These are phyloP conservation scores for Backusella morwellensis DNA, from an alignment of 192 early-diverging fungal genomes.

Conservation along the genomic window DNA sequence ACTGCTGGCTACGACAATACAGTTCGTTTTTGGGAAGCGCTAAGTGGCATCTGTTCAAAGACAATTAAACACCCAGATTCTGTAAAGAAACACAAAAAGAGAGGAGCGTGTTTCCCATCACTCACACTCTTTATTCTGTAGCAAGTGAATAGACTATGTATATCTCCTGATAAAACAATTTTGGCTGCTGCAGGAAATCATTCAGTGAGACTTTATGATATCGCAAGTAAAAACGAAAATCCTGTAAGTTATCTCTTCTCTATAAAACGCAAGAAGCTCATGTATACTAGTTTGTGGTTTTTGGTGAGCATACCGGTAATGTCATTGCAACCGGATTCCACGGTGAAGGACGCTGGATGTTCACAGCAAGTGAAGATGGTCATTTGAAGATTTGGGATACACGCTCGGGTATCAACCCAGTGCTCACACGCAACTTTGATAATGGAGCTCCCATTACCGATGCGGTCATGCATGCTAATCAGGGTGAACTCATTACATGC, in stretches of 20 bases:
- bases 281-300: constrained; percentile 41
- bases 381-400: constrained; percentile 83
- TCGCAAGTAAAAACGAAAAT: constrained; percentile 74
- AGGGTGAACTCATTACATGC: constrained; percentile 81
- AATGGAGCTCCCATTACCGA: constrained; percentile 59
- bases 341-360: constrained; percentile 75
- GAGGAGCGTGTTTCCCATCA: neutral
- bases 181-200: constrained; percentile 87
- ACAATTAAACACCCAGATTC: constrained; percentile 82
- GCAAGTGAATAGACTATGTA: constrained; percentile 86
- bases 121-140: constrained; percentile 21
- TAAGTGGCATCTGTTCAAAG: constrained; percentile 60
- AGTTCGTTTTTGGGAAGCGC: constrained; percentile 74
- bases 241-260: constrained; percentile 45
- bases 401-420: constrained; percentile 44
- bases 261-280: neutral
- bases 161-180: constrained; percentile 86
- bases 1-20: constrained; percentile 81
- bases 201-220: constrained; percentile 79
- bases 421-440: constrained; percentile 54
- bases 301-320: constrained; percentile 61
- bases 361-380: constrained; percentile 73
- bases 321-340: constrained; percentile 63
- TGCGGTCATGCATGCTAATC: constrained; percentile 72
- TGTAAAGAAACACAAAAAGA: constrained; percentile 36